phyloP scores from a whole-genome alignment of 1,284 basidiomycete genomes.

The Papiliotrema terrestris region DNA sequence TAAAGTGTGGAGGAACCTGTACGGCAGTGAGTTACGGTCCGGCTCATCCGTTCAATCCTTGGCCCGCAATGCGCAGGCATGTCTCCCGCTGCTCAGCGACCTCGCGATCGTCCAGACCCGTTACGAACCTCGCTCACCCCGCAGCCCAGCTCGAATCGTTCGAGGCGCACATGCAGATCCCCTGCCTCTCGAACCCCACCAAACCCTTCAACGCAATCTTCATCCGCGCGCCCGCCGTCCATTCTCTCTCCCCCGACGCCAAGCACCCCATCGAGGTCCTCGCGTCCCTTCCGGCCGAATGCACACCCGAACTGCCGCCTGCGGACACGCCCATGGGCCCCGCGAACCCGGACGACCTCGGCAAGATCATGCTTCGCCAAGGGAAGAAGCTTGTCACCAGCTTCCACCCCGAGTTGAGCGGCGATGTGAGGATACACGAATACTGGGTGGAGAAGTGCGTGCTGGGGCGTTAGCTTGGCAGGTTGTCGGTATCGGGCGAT shows the following conservation, averaged over 20 bases:
- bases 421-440: conserved; percentile 83
- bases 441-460: conserved; percentile 46
- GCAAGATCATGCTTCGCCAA: conserved; percentile 81
- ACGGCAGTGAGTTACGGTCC: conserved; percentile 68
- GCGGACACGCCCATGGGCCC: conserved; percentile 37
- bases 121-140: not conserved
- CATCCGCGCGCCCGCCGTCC: conserved; percentile 75
- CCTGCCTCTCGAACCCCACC: conserved; percentile 59
- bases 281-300: conserved; percentile 62
- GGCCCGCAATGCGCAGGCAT: too few species aligned
- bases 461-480: conserved; percentile 23
- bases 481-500: too few species aligned
- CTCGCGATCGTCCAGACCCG: not conserved
- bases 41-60: too few species aligned
- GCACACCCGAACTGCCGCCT: conserved; percentile 55
- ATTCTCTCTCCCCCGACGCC: conserved; percentile 45
- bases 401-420: conserved; percentile 92
- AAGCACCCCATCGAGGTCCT: conserved; percentile 56
- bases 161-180: conserved; percentile 69
- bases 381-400: conserved; percentile 81
- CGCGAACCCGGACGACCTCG: conserved; percentile 52
- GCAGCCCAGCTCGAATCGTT: conserved; percentile 70
- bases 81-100: too few species aligned
- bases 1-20: conserved; percentile 73
- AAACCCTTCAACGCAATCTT: conserved; percentile 81